Base-by-base conservation (phyloP, 208 protist genomes). In the Leishmania aethiopica region DNA sequence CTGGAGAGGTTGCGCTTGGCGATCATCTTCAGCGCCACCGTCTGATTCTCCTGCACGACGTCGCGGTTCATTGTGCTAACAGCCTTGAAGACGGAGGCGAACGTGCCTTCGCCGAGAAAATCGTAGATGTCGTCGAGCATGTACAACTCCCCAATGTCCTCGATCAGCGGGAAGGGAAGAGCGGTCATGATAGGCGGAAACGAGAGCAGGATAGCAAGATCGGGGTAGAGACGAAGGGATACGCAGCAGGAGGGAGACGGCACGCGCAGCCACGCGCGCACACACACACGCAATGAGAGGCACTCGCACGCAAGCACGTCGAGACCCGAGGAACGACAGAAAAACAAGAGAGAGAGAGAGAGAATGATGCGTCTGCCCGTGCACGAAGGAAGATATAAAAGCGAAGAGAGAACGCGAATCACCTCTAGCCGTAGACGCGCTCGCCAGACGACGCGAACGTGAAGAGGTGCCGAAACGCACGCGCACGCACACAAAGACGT, bases 11-110 rank as follows among this genome's bases (percentile, higher is more conserved):
- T 88, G 6, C 85, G 85, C 78, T 96, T 96, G n/a, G 84, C 81
- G 67, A 97, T 91, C 55, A 97, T 84, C 85, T 97, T 97, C 4
- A 97, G 90, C 8, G 95, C 95, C 51, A 97, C 95, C 0, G 71
- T 64, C 45, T 90, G 49, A 15, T 91, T 90, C 73, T 91, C 78
- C 28, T 74, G 51, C 28, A 95, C 78, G 6, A 66, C 77, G 25
- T 86, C 85, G 15, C 84, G 87, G 17, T 87, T 84, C 17, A 81
- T 75, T 19, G 91, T 77, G 79, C 91, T 90, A 0, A 90, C 88
- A 6, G 87, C 95, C 57, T 90, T 93, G 75, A 94, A 97, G 15
- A 97, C 95, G 2, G 92, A 89, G 0, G 95, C 95, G 74, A 94
- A 96, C 28, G 91, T 96, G 47, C 95, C 95, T 51, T 94, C 84